phyloP scores from a whole-genome alignment of 2,329 filamentous ascomycete species.

The Raffaelea albimanens region DNA sequence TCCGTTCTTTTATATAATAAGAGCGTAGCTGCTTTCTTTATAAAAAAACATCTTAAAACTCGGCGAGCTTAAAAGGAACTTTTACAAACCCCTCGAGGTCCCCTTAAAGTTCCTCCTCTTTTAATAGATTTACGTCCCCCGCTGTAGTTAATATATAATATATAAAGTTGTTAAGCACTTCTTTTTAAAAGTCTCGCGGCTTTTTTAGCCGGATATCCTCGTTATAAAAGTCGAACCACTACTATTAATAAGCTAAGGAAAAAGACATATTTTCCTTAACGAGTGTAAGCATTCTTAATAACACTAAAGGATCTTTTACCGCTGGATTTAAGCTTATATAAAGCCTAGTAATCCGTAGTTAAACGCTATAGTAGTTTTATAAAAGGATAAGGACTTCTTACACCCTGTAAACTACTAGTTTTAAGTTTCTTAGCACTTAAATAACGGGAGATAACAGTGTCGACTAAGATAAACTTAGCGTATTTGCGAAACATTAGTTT shows the following conservation, averaged over 20 bases:
- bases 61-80: not conserved
- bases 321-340: not conserved
- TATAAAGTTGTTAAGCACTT: not conserved
- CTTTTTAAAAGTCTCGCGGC: too few relatives aligned
- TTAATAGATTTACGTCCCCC: not conserved
- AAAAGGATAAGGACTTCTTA: not conserved
- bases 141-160: not conserved
- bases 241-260: not conserved
- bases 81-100: not conserved
- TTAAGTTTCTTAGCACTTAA: not conserved
- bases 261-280: not conserved
- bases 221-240: not conserved
- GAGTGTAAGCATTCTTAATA: not conserved
- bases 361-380: not conserved
- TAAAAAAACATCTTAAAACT: not conserved
- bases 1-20: too few relatives aligned
- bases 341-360: not conserved
- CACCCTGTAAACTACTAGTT: not conserved
- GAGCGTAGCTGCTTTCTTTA: not conserved
- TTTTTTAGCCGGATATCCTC: not conserved
- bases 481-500: not conserved
- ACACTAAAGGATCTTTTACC: not conserved
- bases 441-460: not conserved
- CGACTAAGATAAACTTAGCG: not conserved
- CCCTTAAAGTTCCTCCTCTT: not conserved